A percentile compares a stretch with the other conserved stretches of the same genome.
phyloP scores from a whole-genome alignment of 179 eudicot genomes.

The Silene vulgaris region DNA sequence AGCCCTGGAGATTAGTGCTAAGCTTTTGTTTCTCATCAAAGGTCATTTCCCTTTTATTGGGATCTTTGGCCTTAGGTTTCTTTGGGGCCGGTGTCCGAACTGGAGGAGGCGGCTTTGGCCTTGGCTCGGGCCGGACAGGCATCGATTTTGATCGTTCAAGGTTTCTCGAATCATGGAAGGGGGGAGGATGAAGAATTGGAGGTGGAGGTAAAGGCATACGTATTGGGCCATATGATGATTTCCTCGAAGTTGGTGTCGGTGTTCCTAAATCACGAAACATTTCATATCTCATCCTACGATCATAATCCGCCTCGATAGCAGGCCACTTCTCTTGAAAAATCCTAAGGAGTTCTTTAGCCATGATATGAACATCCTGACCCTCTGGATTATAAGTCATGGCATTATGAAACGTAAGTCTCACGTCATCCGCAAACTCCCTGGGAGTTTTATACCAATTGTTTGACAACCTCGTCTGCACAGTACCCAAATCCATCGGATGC shows the following conservation, averaged over 20 bases:
- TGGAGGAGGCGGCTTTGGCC: conserved; percentile 23
- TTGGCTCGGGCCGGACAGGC: conserved; percentile 28
- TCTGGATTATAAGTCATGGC: conserved; percentile 46
- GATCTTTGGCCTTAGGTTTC: conserved; percentile 48
- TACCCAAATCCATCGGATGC: conserved; percentile 50
- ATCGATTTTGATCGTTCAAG: conserved; percentile 37
- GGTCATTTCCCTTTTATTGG: conserved; percentile 45
- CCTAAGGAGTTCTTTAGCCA: conserved; percentile 37
- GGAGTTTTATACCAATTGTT: conserved; percentile 46
- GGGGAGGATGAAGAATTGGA: conserved; percentile 29
- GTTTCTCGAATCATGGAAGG: conserved; percentile 23
- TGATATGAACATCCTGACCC: conserved; percentile 42
- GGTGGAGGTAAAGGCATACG: conserved; percentile 29
- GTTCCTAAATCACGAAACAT: conserved; percentile 25
- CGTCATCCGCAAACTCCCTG: conserved; percentile 47
- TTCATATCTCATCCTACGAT: conserved; percentile 22
- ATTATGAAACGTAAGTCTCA: conserved; percentile 44
- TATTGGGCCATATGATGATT: conserved; percentile 20
- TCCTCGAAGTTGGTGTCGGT: conserved; percentile 35
- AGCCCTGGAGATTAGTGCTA: conserved; percentile 39
- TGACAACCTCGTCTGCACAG: conserved; percentile 37
- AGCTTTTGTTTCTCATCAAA: conserved; percentile 45
- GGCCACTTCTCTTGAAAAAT: conserved; percentile 46
- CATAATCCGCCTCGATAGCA: conserved; percentile 35
- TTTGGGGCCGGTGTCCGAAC: conserved; percentile 35